phyloP scores from a whole-genome alignment of 164 flowering plant species.

The Aristolochia contorta region DNA sequence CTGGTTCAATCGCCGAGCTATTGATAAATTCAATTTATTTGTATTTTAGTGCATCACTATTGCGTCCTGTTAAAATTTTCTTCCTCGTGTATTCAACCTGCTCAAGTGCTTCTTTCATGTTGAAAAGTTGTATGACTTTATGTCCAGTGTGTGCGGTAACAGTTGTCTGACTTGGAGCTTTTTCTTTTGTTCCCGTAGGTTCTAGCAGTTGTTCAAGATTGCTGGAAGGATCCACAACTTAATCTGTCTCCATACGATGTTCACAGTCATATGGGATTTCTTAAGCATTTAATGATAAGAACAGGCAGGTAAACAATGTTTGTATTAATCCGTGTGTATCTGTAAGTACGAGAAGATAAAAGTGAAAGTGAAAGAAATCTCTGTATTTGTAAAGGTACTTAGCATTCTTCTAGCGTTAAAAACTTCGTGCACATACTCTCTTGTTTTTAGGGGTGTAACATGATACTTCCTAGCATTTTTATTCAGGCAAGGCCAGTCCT shows the following conservation, averaged over 20 bases:
- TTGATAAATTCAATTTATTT: background rate
- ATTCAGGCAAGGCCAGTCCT: background rate
- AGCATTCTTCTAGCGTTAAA: background rate
- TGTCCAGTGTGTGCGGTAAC: background rate
- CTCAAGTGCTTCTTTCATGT: background rate
- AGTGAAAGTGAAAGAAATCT: no score
- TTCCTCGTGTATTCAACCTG: no score
- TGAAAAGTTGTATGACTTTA: background rate
- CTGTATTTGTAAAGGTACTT: background rate
- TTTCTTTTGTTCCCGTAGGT: slow-evolving; percentile 36
- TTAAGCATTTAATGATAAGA: slow-evolving; percentile 86
- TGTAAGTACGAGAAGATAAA: no score
- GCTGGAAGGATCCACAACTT: slow-evolving; percentile 66
- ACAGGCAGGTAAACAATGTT: slow-evolving; percentile 60
- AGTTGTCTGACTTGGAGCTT: background rate
- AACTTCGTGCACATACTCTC: no score
- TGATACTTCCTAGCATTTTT: no score
- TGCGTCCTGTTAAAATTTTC: no score
- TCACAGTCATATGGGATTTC: slow-evolving; percentile 72
- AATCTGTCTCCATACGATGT: slow-evolving; percentile 78
- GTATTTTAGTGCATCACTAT: no score
- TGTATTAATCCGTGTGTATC: no score
- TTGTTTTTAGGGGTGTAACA: no score
- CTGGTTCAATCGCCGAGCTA: background rate
- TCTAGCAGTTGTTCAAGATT: slow-evolving; percentile 67